Percentiles rank a stretch among this genome's conserved stretches.
phyloP scores from a whole-genome alignment of 371 early-diverging fungal species.

The Circinella umbellata region DNA sequence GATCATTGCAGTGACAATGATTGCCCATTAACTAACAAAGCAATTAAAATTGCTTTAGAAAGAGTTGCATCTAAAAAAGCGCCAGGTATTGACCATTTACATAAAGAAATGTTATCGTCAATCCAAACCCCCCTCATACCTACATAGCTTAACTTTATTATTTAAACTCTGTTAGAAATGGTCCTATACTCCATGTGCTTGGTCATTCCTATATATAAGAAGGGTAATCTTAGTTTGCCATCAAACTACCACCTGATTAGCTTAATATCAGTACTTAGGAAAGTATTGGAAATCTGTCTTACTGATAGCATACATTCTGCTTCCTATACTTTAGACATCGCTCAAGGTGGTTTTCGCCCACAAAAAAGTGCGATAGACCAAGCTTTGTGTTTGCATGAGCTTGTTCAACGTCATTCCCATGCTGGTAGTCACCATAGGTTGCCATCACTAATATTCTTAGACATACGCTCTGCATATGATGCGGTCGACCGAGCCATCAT shows the following conservation, averaged over 20 bases:
- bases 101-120: too few species aligned
- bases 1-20: too few species aligned
- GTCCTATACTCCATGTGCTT: slow-evolving; percentile 1
- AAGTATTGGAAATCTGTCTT: slow-evolving; percentile 18
- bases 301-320: neutral
- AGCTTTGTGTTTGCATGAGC: slow-evolving; percentile 5
- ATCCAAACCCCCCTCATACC: neutral
- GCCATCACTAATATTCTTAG: slow-evolving; percentile 21
- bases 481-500: slow-evolving; percentile 17
- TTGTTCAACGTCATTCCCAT: neutral
- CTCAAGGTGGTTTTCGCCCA: slow-evolving; percentile 39
- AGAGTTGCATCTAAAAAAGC: too few species aligned
- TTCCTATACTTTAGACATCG: slow-evolving; percentile 12
- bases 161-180: slow-evolving; percentile 18
- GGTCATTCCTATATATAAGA: slow-evolving; percentile 32
- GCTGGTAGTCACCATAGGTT: neutral
- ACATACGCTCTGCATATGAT: slow-evolving; percentile 30
- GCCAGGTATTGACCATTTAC: too few species aligned
- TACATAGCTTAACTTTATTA: neutral
- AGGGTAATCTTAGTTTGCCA: slow-evolving; percentile 16
- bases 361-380: slow-evolving; percentile 10
- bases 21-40: too few species aligned
- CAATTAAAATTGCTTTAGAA: too few species aligned
- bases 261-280: slow-evolving; percentile 21
- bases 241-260: slow-evolving; percentile 26